Evolutionary conservation across 2,329 filamentous ascomycete species (phyloP), one percentile per base, ranked within the genome.

Genomic region (Arthroderma uncinatum): DNA sequence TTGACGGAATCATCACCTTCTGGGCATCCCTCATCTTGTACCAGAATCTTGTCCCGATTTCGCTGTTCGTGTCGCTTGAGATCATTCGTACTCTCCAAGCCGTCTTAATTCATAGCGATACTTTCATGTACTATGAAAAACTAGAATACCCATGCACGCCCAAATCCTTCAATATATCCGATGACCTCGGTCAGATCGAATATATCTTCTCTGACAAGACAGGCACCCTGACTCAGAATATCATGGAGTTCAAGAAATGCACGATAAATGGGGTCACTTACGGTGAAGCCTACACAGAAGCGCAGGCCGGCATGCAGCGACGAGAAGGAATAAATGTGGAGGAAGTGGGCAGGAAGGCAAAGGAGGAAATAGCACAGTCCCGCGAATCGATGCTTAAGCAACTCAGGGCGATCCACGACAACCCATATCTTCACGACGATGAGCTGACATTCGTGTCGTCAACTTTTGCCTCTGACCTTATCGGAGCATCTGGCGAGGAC

Each of bases 201-300:
- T 98, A 97, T 76, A 95, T 98, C 63, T 98, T 98, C 72, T 96
- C 89, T 0, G 89, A 95, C 77, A 95, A 95, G 74, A 95, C 89
- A 0, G 89, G 89, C 58, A 95, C 89, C 1, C 74, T 95, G 62
- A 95, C 89, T 0, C 89, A 94, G 66, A 95, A 95, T 69, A 87
- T 94, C 55, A 95, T 95, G 93, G 94, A 98, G 71, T 98, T 97
- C 81, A 98, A 97, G 73, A 98, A 98, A 73, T 90, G 87, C 57
- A 95, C 91, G 0, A 85, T 98, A 72, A 97, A 97, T 66, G 92
- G 92, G n/a, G 82, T 93, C 59, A 84, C 91, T 0, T 98, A 98
- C 64, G 93, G 94, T 60, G 93, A 98, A 74, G 93, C 93, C 0
- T 98, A 96, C 67, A 98, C 94, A 0, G 93, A 98, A 72, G 93